Evolutionary conservation across 805 yeast genomes (phyloP).

Genomic region (Saccharomycopsis sp.): DNA sequence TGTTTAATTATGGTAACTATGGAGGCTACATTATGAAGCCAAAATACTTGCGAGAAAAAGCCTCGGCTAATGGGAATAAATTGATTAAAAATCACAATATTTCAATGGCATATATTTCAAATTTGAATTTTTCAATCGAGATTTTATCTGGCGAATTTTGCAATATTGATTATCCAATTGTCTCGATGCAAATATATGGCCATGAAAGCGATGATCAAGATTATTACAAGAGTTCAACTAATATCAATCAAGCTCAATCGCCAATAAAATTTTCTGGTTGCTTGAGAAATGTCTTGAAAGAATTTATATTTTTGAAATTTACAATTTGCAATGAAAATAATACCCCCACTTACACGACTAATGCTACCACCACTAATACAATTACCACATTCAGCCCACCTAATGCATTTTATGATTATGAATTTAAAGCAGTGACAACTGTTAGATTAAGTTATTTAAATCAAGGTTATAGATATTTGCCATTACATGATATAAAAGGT

Average conservation of each 20-base stretch:
- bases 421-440: conserved; percentile 51
- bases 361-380: conserved; percentile 31
- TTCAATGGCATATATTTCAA: conserved; percentile 6
- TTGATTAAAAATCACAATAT: conserved; percentile 18
- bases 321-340: conserved; percentile 35
- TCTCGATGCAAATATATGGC: conserved; percentile 14
- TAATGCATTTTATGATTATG: conserved; percentile 24
- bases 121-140: conserved; percentile 31
- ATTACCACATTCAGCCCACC: conserved; percentile 26
- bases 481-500: conserved; percentile 70
- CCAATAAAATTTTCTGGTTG: conserved; percentile 49
- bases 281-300: conserved; percentile 31
- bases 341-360: too few relatives aligned
- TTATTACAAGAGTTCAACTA: conserved; percentile 58
- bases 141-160: conserved; percentile 75
- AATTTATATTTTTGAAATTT: conserved; percentile 52
- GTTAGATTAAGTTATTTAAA: conserved; percentile 56
- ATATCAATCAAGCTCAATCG: conserved; percentile 30
- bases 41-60: conserved; percentile 30
- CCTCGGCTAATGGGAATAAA: conserved; percentile 24
- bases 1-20: conserved; percentile 43
- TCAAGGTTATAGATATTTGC: conserved; percentile 77
- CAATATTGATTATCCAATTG: conserved; percentile 4
- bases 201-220: conserved; percentile 3
- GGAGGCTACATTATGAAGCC: conserved; percentile 84